Base-by-base conservation (phyloP, 179 eudicot species). In the Heliamphora ciliata region DNA sequence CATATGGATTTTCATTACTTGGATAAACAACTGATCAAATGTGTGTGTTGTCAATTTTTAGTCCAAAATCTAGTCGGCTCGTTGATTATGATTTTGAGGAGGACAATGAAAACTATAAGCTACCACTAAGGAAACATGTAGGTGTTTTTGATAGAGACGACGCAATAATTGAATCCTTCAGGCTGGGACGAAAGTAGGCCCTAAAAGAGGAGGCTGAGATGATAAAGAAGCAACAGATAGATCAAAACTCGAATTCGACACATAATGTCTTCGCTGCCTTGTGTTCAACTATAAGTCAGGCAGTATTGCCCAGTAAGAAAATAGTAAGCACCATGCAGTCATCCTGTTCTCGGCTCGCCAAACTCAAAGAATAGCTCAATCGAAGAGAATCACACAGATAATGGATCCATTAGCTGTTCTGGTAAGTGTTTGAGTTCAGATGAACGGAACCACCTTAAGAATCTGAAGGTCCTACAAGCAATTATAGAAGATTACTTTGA, bases 71-170 rank as follows among this genome's bases (percentile, higher is more conserved):
- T 76, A 90, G 95, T 85, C 94, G 95, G 18, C 89, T 94, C 56
- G 98, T 94, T 91, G 98, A 97, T 85, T 93, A 97, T 85, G 99
- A 89, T 59, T 95, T 93, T 75, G 98, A 97, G 65, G 99, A 94
- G 78, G 98, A 94, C 74, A 98, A 94, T 83, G 97, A 93, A 84
- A 93, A 91, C 80, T 94, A 93, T 89, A 91, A 86, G 85, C 97
- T 98, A 61, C 99, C 99, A 64, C 99, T 93, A 44, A 86, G 86
- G 83, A 90, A 87, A 77, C 88, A 84, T 59, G 80, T 90, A 18
- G 94, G 87, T 64, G 65, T 67, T 72, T 84, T 90, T 79, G 93
- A 90, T 82, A 94, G 76, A 54, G 94, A 93, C 54, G 97, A 91
- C 72, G 93, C 86, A 79, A 76, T 79, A 50, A 84, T 88, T 6